phyloP scores from a whole-genome alignment of 352 stramenopile genomes.

The Globisporangium orthogonon region DNA sequence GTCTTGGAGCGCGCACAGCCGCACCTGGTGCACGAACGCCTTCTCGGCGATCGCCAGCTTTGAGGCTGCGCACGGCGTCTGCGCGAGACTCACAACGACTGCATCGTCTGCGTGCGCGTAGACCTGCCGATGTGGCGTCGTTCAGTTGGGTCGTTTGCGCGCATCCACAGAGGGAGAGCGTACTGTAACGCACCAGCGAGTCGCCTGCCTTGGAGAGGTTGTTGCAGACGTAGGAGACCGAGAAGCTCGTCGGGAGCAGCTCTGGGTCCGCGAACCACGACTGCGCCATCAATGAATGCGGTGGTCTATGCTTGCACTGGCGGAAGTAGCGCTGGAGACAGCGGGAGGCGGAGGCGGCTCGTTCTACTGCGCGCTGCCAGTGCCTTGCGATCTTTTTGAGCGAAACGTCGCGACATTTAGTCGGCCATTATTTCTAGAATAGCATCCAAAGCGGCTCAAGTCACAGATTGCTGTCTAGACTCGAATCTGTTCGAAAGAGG shows the following conservation, averaged over 20 bases:
- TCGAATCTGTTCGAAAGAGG: too few relatives aligned
- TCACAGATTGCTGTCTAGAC: too few relatives aligned
- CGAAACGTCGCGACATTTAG: too few relatives aligned
- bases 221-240: conserved; percentile 45
- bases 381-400: too few relatives aligned
- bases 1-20: conserved; percentile 40
- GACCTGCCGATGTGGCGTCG: conserved; percentile 13
- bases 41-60: conserved; percentile 43
- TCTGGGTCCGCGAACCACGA: conserved; percentile 45
- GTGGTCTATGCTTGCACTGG: background rate
- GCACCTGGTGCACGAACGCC: conserved; percentile 55
- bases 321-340: too few relatives aligned
- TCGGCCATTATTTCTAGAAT: too few relatives aligned
- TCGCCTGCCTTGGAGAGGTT: conserved; percentile 46
- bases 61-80: conserved; percentile 29
- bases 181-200: conserved; percentile 24
- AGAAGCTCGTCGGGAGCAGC: conserved; percentile 33
- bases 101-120: conserved; percentile 44
- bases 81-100: conserved; percentile 32
- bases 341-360: too few relatives aligned
- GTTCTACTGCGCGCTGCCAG: too few relatives aligned
- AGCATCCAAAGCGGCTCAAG: too few relatives aligned
- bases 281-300: conserved; percentile 17
- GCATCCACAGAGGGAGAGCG: background rate
- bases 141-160: background rate